These are phyloP conservation scores for Maudiozyma saulgeensis DNA, from an alignment of 805 yeast genomes.

Conservation along the genomic window DNA sequence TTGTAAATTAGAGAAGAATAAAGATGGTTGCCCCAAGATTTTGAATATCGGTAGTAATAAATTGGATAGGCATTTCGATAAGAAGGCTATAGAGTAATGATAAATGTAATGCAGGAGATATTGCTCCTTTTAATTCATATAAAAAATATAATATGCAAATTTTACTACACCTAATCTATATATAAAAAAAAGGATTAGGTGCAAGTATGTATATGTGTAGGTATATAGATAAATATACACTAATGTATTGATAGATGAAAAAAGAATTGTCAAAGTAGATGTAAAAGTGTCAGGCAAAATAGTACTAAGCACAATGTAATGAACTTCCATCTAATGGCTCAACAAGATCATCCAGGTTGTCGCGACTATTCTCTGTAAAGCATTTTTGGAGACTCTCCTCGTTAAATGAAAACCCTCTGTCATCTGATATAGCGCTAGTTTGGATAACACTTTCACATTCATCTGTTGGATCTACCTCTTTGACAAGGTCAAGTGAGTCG, in stretches of 20 bases:
- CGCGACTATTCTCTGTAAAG: conserved; percentile 2
- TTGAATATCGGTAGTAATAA: conserved; percentile 71
- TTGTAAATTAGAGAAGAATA: conserved; percentile 62
- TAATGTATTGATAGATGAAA: neutral
- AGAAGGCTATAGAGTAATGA: conserved; percentile 23
- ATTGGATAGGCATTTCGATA: conserved; percentile 55
- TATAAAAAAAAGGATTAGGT: neutral
- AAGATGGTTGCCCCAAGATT: conserved; percentile 90
- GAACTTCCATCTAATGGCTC: neutral
- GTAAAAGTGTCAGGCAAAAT: neutral
- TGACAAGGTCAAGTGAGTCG: neutral
- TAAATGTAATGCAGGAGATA: neutral
- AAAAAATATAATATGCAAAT: neutral
- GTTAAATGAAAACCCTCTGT: conserved; percentile 16
- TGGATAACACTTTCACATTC: neutral
- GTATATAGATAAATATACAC: neutral
- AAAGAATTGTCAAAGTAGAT: neutral
- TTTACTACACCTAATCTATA: too few relatives aligned
- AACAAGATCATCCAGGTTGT: neutral
- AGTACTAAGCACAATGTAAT: neutral
- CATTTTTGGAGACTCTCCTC: conserved; percentile 11
- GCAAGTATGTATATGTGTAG: neutral
- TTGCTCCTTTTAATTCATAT: too few relatives aligned
- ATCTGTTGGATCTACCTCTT: neutral
- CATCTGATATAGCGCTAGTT: conserved; percentile 1